Percentiles rank a stretch among this genome's conserved stretches.
Conservation (phyloP, 2,329 filamentous ascomycete genomes). For the Emericellopsis atlantica region DNA sequence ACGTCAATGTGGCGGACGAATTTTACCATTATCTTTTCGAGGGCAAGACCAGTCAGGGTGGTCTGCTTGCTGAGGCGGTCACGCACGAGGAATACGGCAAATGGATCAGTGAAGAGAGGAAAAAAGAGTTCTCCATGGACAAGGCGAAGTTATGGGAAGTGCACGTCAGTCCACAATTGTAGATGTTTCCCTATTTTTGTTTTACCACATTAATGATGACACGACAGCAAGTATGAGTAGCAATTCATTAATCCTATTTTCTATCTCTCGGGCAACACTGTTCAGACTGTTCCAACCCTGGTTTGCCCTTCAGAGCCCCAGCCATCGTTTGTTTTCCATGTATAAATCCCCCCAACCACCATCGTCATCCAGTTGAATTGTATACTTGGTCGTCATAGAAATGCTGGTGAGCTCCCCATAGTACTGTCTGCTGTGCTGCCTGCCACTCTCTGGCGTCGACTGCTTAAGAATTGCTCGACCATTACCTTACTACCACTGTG, state of each 20-base stretch:
- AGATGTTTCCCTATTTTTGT: no score
- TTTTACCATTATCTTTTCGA: conserved; percentile 38
- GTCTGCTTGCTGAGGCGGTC: conserved; percentile 33
- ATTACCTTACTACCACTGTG: conserved; percentile 32
- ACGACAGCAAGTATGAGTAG: no score
- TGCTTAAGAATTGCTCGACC: conserved; percentile 41
- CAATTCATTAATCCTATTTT: no score
- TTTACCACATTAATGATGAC: no score
- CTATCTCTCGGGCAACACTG: no score
- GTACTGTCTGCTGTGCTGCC: conserved; percentile 14
- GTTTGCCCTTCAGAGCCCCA: no score
- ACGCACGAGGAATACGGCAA: conserved; percentile 26
- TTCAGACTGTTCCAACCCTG: no score
- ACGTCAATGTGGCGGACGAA: conserved; percentile 44
- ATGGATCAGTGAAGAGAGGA: conserved; percentile 23
- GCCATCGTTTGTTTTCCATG: no score
- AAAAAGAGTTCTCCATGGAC: conserved; percentile 15
- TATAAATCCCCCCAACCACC: no score
- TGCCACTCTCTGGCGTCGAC: conserved; percentile 27
- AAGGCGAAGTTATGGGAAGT: conserved; percentile 27
- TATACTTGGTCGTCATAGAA: conserved; percentile 12
- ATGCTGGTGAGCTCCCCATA: conserved; percentile 15
- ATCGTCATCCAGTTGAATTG: no score
- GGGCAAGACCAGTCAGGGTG: conserved; percentile 26
- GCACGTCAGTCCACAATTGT: conserved; percentile 20